These are phyloP conservation scores for Begonia fuchsioides DNA, from an alignment of 306 rosid species.

Conservation along the genomic window DNA sequence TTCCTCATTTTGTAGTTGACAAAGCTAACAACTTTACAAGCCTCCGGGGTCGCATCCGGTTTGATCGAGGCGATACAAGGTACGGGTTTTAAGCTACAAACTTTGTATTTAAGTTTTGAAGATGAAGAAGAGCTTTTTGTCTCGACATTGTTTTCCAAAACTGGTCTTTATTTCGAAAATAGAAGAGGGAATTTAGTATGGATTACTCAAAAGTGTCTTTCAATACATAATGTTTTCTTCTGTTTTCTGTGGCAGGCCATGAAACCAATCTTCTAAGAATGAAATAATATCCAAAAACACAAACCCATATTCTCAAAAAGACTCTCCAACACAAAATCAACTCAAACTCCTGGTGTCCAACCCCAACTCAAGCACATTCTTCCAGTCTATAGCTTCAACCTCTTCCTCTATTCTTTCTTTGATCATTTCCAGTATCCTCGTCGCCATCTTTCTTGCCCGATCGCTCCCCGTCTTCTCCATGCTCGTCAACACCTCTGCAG, in stretches of 20 bases:
- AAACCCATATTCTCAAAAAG: conserved; percentile 1
- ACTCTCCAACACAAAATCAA: conserved; percentile 14
- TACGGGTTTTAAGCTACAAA: conserved; percentile 72
- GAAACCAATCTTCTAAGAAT: not conserved
- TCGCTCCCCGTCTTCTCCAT: conserved; percentile 44
- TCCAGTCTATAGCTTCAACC: conserved; percentile 67
- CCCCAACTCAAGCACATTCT: conserved; percentile 52
- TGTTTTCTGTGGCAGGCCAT: no score
- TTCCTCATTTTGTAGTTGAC: conserved; percentile 32
- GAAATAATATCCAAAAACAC: conserved; percentile 9
- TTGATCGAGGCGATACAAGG: conserved; percentile 70
- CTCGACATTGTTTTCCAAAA: conserved; percentile 12
- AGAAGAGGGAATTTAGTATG: no score
- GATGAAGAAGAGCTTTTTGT: conserved; percentile 41
- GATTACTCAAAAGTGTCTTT: no score
- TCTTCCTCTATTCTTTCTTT: conserved; percentile 28
- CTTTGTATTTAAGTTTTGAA: conserved; percentile 67
- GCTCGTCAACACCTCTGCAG: conserved; percentile 35
- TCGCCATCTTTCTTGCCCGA: conserved; percentile 37
- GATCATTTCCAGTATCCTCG: conserved; percentile 41
- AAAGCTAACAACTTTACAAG: conserved; percentile 74
- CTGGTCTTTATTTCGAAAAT: no score
- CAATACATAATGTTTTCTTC: no score
- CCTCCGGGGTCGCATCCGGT: conserved; percentile 83
- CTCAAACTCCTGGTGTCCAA: conserved; percentile 18